Conservation (phyloP, 345 rosid species). For the Acer yangbiense region DNA sequence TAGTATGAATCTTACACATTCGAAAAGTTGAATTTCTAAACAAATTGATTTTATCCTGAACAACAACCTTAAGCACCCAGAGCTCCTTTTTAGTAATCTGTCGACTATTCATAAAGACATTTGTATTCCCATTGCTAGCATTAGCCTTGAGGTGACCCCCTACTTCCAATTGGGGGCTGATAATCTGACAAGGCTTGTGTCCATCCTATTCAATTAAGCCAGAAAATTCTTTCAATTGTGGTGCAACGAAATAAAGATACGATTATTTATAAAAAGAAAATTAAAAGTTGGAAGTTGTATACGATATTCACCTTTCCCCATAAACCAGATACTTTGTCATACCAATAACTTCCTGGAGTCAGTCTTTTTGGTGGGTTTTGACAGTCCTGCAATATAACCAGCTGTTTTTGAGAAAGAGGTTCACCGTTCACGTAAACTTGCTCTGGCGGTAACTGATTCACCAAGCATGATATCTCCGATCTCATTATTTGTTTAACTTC, state of each 20-base stretch:
- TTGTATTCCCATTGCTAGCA: constrained; percentile 83
- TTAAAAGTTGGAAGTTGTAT: constrained; percentile 4
- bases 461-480: constrained; percentile 55
- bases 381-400: constrained; percentile 57
- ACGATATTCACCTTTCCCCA: constrained; percentile 86
- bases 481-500: constrained; percentile 63
- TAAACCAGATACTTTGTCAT: constrained; percentile 74
- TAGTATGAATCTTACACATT: constrained; percentile 6
- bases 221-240: constrained; percentile 21
- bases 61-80: constrained; percentile 68
- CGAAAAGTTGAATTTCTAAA: constrained; percentile 1
- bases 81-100: constrained; percentile 69
- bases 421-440: constrained; percentile 58
- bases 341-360: constrained; percentile 83
- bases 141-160: constrained; percentile 45
- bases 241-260: constrained; percentile 1
- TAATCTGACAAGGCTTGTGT: constrained; percentile 74
- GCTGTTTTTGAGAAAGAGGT: constrained; percentile 50
- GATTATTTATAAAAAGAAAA: neutral
- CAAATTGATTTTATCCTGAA: constrained; percentile 12
- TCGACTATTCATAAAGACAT: constrained; percentile 56
- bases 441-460: constrained; percentile 75
- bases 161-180: constrained; percentile 50
- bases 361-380: constrained; percentile 70
- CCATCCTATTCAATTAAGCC: constrained; percentile 58